phyloP scores from a whole-genome alignment of 345 rosid species.

The Cardiospermum halicacabum region DNA sequence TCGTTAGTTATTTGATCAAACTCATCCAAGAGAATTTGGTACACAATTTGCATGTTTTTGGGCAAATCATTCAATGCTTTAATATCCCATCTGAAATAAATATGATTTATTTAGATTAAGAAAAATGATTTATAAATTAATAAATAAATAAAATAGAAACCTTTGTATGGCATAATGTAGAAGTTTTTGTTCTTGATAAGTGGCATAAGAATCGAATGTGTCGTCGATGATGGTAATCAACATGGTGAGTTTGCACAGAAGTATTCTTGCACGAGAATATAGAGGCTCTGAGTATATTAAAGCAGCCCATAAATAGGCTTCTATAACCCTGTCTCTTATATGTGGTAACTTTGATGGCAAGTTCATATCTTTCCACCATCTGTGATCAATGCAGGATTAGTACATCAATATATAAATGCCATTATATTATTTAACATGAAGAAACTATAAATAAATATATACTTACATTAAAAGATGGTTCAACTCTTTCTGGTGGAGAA shows the following conservation, averaged over 20 bases:
- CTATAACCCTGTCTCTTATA: neutral
- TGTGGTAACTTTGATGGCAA: too few species aligned
- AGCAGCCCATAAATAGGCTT: neutral
- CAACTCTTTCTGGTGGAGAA: too few species aligned
- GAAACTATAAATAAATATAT: too few species aligned
- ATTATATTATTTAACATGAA: too few species aligned
- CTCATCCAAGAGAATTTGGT: neutral
- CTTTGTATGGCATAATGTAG: neutral
- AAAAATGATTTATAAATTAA: too few species aligned
- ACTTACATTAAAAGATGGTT: too few species aligned
- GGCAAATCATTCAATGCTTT: neutral
- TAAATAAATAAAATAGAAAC: too few species aligned
- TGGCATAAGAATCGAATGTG: neutral
- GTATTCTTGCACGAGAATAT: neutral
- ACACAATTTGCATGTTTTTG: constrained; percentile 5
- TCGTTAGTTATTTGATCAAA: neutral
- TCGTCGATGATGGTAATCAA: too few species aligned
- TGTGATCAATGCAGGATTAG: too few species aligned
- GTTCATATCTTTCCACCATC: too few species aligned
- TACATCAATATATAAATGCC: too few species aligned
- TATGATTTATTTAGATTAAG: neutral
- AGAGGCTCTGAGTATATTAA: neutral
- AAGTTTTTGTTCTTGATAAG: neutral
- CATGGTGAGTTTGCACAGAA: too few species aligned
- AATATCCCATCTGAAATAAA: constrained; percentile 5